Evolutionary conservation across 169 alveolate species (phyloP), one percentile per base, ranked within the genome.

Genomic region (Plasmodium gaboni): DNA sequence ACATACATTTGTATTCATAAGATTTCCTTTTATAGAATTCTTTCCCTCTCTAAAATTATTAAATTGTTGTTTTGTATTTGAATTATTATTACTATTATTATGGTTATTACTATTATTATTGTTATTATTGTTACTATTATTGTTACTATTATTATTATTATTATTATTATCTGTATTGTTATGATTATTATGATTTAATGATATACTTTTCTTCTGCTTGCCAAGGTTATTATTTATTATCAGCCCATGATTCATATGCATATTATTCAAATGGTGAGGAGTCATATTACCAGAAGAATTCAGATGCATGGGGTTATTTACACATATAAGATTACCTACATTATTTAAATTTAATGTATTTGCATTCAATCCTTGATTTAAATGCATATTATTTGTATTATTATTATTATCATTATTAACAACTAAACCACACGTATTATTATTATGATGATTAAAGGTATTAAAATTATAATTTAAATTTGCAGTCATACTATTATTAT

Each of bases 221-320:
- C 26, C 53, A 13, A 70, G 1, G 53, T 19, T 73, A 28, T 73
- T 53, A 32, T 69, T 69, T 24, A 68, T 28, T 12, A 86, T 38
- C 53, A 86, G 19, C n/a, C 73, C 63, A 24, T 86, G 92, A 71
- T 63, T 86, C 92, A 86, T 70, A 32, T 70, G 87, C 24, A 86
- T 63, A 48, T 86, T 73, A 46, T 67, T 61, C 70, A 86, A 44
- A 70, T 86, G 92, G 1, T 68, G 73, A 4, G n/a, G 72, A 0
- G 92, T 13, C 10, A 86, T 74, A 53, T 46, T 61, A 8, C 51
- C 28, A 2, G 53, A 44, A 15, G n/a, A 17, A 12, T 13, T 44
- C 72, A 74, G 19, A 13, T 61, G 78, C 60, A 78, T 46, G 2
- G 89, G 63, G 10, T 42, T 60, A 46, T 65, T 65, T 50, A 78